Evolutionary conservation across 2,329 filamentous ascomycete species (phyloP).

Genomic region (Dryadomyces sulphureus): DNA sequence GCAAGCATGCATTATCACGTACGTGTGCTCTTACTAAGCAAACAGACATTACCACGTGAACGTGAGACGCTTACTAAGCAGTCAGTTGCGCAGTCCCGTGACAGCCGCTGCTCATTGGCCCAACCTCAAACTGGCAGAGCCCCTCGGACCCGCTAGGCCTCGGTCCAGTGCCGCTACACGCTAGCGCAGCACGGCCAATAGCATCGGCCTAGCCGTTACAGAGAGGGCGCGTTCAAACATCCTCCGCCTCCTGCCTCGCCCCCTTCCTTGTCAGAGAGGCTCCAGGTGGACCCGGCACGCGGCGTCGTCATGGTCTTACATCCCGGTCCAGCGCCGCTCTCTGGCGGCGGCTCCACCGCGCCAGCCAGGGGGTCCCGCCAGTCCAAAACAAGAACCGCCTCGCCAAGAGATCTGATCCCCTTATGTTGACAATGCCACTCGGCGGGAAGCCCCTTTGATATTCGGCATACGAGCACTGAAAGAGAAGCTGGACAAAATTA

Average conservation of each 20-base stretch:
- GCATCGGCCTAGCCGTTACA: not conserved
- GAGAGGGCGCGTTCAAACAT: not conserved
- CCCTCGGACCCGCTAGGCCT: not conserved
- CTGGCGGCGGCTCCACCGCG: too few relatives aligned
- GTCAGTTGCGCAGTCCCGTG: too few relatives aligned
- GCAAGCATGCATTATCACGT: too few relatives aligned
- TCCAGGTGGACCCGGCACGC: not conserved
- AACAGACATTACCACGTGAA: too few relatives aligned
- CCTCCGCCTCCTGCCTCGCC: not conserved
- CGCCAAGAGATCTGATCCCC: not conserved
- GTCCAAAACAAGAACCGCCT: constrained; percentile 3
- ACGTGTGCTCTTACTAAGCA: too few relatives aligned
- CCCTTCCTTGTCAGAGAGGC: not conserved
- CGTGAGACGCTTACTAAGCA: too few relatives aligned
- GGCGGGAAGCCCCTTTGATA: not conserved
- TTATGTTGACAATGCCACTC: not conserved
- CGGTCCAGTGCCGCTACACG: not conserved
- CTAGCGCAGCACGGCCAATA: not conserved
- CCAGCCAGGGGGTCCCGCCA: not conserved
- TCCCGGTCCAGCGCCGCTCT: too few relatives aligned
- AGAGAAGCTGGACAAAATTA: too few relatives aligned
- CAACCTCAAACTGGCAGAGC: too few relatives aligned
- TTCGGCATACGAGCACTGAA: not conserved
- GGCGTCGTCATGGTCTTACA: not conserved
- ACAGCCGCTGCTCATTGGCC: too few relatives aligned